Percentiles rank a stretch among this genome's conserved stretches.
phyloP scores from a whole-genome alignment of 805 yeast species.

The Saccharomycopsis sp. region DNA sequence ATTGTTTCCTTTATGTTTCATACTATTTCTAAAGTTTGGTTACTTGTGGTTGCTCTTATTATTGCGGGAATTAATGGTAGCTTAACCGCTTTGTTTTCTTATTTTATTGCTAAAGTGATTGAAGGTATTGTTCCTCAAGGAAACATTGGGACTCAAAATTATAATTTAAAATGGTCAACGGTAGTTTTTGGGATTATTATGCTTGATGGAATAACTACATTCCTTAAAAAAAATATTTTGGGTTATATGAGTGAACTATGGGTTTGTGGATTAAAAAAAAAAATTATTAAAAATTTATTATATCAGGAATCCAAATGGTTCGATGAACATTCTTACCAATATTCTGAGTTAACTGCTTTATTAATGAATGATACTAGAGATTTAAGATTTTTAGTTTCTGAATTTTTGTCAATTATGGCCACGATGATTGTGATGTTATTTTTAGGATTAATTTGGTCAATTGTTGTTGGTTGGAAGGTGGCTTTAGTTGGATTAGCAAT shows the following conservation, averaged over 20 bases:
- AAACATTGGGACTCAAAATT: constrained; percentile 24
- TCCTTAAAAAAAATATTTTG: constrained; percentile 38
- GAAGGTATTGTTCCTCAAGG: constrained; percentile 47
- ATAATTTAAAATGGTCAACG: constrained; percentile 54
- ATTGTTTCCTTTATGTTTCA: constrained; percentile 2
- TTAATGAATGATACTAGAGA: constrained; percentile 78
- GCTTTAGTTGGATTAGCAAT: constrained; percentile 74
- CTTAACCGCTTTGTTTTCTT: constrained; percentile 70
- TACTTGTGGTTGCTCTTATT: constrained; percentile 39
- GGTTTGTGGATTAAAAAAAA: constrained; percentile 43
- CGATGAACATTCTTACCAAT: constrained; percentile 26
- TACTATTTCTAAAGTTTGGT: background rate
- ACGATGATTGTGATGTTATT: constrained; percentile 44
- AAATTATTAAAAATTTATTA: constrained; percentile 38
- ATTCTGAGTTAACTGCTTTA: constrained; percentile 52
- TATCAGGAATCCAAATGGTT: constrained; percentile 48
- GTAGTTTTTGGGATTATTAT: constrained; percentile 53
- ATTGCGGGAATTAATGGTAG: constrained; percentile 49
- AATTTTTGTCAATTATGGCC: constrained; percentile 44
- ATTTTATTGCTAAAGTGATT: constrained; percentile 59
- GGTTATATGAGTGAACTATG: constrained; percentile 58
- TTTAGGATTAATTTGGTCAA: constrained; percentile 69
- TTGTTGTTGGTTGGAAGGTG: constrained; percentile 75
- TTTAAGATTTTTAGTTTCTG: constrained; percentile 51
- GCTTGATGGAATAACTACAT: constrained; percentile 48